A percentile compares a stretch with the other conserved stretches of the same genome.
Conservation (phyloP, 176 grass and related monocot genomes). For the Avena insularis region DNA sequence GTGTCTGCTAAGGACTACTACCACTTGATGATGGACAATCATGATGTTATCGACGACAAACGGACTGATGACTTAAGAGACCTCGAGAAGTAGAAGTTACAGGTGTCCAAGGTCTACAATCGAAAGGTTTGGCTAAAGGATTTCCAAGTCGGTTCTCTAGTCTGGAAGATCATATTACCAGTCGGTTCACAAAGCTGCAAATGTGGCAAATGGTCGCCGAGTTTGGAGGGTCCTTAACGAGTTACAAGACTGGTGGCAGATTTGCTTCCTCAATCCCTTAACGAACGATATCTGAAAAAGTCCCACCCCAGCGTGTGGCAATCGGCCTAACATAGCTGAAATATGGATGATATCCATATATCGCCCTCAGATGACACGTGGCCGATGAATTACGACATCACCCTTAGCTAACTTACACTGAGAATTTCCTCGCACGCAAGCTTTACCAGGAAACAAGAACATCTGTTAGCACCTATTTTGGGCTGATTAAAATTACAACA, state of each 20-base stretch:
- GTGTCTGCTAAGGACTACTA: neutral
- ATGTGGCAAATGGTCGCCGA: neutral
- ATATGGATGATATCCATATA: too few species aligned
- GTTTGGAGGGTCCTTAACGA: neutral
- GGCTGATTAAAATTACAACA: too few species aligned
- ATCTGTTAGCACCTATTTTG: too few species aligned
- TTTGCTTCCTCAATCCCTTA: neutral
- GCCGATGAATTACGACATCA: too few species aligned
- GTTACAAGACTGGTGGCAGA: neutral
- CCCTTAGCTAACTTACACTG: too few species aligned
- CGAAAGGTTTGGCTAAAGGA: neutral
- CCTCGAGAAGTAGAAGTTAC: neutral
- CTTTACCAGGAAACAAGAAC: too few species aligned
- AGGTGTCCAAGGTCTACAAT: neutral
- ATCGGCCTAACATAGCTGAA: too few species aligned
- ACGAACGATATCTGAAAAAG: neutral
- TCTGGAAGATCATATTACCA: neutral
- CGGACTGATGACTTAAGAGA: neutral
- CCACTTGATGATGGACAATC: neutral
- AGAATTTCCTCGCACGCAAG: too few species aligned
- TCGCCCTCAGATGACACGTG: too few species aligned
- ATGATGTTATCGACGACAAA: neutral
- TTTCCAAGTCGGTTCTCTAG: neutral
- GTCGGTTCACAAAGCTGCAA: neutral
- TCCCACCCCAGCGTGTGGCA: neutral